Evolutionary conservation across 2,329 filamentous ascomycete genomes (phyloP), one percentile per base, ranked within the genome.

Genomic region (Colletotrichum sidae): DNA sequence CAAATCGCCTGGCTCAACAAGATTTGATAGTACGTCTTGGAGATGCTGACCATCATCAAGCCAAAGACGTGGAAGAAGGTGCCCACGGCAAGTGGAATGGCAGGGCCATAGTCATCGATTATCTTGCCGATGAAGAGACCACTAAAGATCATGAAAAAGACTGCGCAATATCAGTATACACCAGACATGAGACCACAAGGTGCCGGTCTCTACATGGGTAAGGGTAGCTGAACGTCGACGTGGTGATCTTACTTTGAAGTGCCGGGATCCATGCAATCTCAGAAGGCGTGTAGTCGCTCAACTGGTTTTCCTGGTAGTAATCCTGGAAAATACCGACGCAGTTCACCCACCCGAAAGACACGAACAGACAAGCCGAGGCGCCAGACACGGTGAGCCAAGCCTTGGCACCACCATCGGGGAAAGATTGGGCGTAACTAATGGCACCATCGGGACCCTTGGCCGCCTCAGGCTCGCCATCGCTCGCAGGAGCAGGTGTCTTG

Each of bases 71-170:
- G 84, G 49, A 88, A 70, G 59, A 88, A 75, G 0, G 80, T 83
- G 12, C 87, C 87, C 8, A 73, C 72, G 1, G 86, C 39, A 1
- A 90, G 72, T 0, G 91, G 75, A 42, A 77, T 81, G 35, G 83
- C 81, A 0, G 89, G 87, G 0, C 90, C 90, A 61, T 87, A 85
- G 62, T 80, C 85, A 70, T 92, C 90, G 69, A 84, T 90, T 0
- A 89, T 62, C 46, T 80, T 84, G 2, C 90, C 90, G 17, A 88
- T 82, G 7, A 92, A 70, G 0, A 88, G 86, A 0, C 88, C 88
- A 65, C 83, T 15, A 4, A 15, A 33, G 11, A 58, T 17, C 11
- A 52, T 55, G 53, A 66, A 49, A 39, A 45, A 57, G 8, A 59
- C 38, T 63, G 44, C 41, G n/a, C 10, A 15, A 45, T 8, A 25